These are phyloP conservation scores for Myxozyma geophila DNA, from an alignment of 805 yeast species.

Conservation along the genomic window DNA sequence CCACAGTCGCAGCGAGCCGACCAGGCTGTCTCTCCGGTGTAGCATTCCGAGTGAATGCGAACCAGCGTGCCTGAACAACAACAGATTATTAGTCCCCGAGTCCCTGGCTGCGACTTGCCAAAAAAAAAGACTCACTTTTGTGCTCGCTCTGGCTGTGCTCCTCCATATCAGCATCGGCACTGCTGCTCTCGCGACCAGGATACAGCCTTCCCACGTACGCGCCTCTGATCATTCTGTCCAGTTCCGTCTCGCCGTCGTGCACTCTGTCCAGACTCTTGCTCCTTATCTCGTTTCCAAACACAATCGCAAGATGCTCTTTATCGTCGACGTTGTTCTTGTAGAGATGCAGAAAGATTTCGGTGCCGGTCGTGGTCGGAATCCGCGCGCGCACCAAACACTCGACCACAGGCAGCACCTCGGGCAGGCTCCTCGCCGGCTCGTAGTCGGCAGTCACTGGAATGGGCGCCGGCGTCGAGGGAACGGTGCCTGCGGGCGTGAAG, in stretches of 20 bases:
- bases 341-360: constrained; percentile 89
- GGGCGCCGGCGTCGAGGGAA: constrained; percentile 36
- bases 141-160: constrained; percentile 29
- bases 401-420: constrained; percentile 65
- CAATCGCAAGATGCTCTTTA: constrained; percentile 96
- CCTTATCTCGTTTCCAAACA: constrained; percentile 89
- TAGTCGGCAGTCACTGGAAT: constrained; percentile 21
- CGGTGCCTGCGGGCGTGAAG: constrained; percentile 25
- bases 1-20: constrained; percentile 99
- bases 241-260: constrained; percentile 76
- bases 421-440: constrained; percentile 33
- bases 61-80: constrained; percentile 55
- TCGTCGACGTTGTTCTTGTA: constrained; percentile 84
- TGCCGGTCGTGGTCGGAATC: constrained; percentile 93
- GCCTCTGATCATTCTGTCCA: constrained; percentile 97
- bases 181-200: constrained; percentile 77
- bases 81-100: not conserved
- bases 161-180: constrained; percentile 28
- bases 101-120: too few species aligned
- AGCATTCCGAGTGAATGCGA: constrained; percentile 95
- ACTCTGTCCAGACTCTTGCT: constrained; percentile 70
- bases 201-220: constrained; percentile 89
- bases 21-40: constrained; percentile 99
- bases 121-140: not conserved
- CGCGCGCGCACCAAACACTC: constrained; percentile 92